phyloP scores from a whole-genome alignment of 768 basidiomycete genomes.

The Pisolithus marmoratus region DNA sequence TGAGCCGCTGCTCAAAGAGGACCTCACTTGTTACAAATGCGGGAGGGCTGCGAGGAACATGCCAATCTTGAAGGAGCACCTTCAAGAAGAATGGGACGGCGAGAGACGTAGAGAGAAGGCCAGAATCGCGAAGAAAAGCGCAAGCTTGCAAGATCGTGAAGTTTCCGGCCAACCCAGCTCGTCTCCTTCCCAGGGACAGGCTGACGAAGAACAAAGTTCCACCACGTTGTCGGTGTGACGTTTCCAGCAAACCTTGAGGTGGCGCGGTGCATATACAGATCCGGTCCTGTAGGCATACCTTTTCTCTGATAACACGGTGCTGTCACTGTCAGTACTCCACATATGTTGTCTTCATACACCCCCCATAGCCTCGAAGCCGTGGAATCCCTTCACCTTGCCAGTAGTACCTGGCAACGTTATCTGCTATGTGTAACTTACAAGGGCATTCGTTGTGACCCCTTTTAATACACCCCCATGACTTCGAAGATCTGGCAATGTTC shows the following conservation, averaged over 20 bases:
- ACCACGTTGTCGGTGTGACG: neutral
- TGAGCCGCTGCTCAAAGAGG: slow-evolving; percentile 62
- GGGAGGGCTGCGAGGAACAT: slow-evolving; percentile 59
- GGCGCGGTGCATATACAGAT: too few relatives aligned
- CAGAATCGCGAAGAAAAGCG: slow-evolving; percentile 35
- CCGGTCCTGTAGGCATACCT: too few relatives aligned
- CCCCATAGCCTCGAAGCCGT: too few relatives aligned
- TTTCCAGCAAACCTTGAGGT: neutral
- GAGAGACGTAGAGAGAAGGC: slow-evolving; percentile 38
- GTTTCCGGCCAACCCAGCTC: neutral
- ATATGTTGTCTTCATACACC: neutral
- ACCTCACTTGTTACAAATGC: slow-evolving; percentile 69
- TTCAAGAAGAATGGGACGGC: slow-evolving; percentile 68
- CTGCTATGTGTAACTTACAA: too few relatives aligned
- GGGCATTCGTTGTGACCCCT: too few relatives aligned
- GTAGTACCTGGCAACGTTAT: too few relatives aligned
- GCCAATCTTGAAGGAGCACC: slow-evolving; percentile 67
- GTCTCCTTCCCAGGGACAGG: slow-evolving; percentile 5
- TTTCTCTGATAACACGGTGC: too few relatives aligned
- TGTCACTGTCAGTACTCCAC: neutral
- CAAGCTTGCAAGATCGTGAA: slow-evolving; percentile 21
- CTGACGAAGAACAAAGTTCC: slow-evolving; percentile 6
- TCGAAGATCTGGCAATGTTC: too few relatives aligned
- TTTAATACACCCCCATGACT: too few relatives aligned
- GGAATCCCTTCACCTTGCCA: too few relatives aligned